Evolutionary conservation across 169 alveolate genomes (phyloP), one percentile per base, ranked within the genome.

Genomic region (Plasmodium blacklocki): DNA sequence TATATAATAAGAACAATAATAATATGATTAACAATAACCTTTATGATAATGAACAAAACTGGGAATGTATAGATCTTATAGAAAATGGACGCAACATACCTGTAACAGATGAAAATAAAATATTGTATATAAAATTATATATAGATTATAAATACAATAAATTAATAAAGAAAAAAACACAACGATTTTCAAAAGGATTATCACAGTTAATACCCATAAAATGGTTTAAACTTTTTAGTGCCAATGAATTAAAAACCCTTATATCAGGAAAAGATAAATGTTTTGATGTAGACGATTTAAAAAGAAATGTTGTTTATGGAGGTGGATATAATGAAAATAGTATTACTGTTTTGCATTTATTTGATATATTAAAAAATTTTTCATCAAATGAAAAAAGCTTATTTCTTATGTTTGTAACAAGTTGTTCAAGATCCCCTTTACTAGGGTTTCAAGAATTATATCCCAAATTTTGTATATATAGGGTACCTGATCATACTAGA

Each of bases 401-500:
- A 52, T 96, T 98, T 86, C 93, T 98, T 43, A 95, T 96, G 95
- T 98, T 98, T 87, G 99, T 98, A 8, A 98, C 99, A 1, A 96
- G 98, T 3, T 98, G 99, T 75, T 96, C 98, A 54, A 96, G 99
- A 62, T 98, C 98, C 45, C 99, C 99, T 0, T 94, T 98, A 9
- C 83, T 98, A 78, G 99, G 99, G 4, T 98, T 97, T 88, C 94
- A 93, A 74, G 95, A 95, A 70, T 91, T 98, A 15, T 91, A 97
- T 64, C 99, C 99, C 0, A 93, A 96, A 21, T 98, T 98, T 93
- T 96, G 98, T 49, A 97, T 98, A 15, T 97, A 96, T 54, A 91
- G 97, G 11, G 98, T 96, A 11, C 93, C 95, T 14, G 98, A 96
- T 54, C 58, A 83, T 60, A 91, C 92, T 54, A 94, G 98, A 47